A percentile compares a stretch with the other conserved stretches of the same genome.
Conservation (phyloP, 164 flowering plant genomes). For the Tetracentron sinense region DNA sequence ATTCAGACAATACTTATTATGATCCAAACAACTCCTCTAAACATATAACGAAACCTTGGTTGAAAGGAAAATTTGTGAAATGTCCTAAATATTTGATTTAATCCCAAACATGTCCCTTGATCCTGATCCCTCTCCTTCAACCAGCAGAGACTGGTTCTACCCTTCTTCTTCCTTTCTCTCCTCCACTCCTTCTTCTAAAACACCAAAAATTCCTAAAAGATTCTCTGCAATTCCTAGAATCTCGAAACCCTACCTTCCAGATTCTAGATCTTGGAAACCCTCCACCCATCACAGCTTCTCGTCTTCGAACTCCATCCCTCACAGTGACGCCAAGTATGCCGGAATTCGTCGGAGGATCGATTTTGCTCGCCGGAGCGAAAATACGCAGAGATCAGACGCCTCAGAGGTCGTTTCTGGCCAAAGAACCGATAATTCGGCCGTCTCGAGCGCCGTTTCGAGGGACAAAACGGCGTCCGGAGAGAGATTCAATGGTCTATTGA, state of each 20-base stretch:
- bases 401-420: background rate
- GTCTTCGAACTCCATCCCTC: conserved; percentile 18
- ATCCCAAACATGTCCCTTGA: conserved; percentile 36
- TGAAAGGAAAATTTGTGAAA: no score
- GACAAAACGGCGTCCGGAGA: conserved; percentile 1
- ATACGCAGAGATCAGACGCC: conserved; percentile 13
- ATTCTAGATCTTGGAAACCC: conserved; percentile 16
- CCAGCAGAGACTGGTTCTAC: conserved; percentile 67
- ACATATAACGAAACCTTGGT: no score
- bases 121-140: conserved; percentile 25
- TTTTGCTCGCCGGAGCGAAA: conserved; percentile 21
- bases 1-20: no score
- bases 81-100: background rate
- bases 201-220: conserved; percentile 26
- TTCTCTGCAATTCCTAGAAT: conserved; percentile 26
- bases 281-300: conserved; percentile 21
- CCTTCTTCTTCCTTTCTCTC: conserved; percentile 49
- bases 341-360: conserved; percentile 29
- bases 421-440: conserved; percentile 2
- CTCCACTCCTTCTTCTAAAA: conserved; percentile 13
- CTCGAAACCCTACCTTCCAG: conserved; percentile 9
- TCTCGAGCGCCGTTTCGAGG: conserved; percentile 1
- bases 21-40: no score
- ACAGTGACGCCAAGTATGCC: conserved; percentile 23
- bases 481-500: conserved; percentile 10